Conservation (phyloP, 306 rosid species). For the Lotus japonicus region DNA sequence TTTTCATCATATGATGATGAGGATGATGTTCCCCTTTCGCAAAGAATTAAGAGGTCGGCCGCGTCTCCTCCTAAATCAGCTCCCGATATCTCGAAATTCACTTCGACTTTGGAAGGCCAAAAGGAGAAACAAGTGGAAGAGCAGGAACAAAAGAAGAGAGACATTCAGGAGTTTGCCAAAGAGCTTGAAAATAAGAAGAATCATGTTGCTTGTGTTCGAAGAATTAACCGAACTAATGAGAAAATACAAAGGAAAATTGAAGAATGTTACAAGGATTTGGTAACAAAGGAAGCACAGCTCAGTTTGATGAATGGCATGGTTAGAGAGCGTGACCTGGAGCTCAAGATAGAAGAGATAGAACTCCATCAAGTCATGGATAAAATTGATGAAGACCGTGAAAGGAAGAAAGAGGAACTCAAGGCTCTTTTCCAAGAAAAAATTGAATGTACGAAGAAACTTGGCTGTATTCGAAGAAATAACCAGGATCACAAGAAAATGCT, state of each 20-base stretch:
- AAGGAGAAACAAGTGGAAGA: neutral
- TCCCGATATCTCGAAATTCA: neutral
- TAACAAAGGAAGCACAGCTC: neutral
- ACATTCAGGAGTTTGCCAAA: slow-evolving; percentile 16
- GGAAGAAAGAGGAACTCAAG: slow-evolving; percentile 13
- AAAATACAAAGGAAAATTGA: neutral
- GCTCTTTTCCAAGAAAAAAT: neutral
- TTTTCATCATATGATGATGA: neutral
- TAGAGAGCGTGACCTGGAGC: neutral
- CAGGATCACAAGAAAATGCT: neutral
- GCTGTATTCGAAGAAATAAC: neutral
- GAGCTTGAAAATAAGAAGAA: slow-evolving; percentile 28
- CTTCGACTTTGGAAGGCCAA: neutral
- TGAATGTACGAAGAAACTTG: neutral
- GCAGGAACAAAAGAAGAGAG: slow-evolving; percentile 15
- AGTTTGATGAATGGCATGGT: neutral
- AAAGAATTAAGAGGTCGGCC: neutral
- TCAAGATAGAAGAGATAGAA: neutral
- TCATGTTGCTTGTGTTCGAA: slow-evolving; percentile 14
- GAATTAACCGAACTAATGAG: neutral
- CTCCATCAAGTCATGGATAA: neutral
- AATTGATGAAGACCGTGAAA: neutral
- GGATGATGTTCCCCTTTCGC: neutral
- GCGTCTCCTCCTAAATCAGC: neutral
- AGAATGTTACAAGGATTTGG: neutral